Evolutionary conservation across 805 yeast genomes (phyloP), one percentile per base, ranked within the genome.

Genomic region (Crinitomyces ghanaensis): DNA sequence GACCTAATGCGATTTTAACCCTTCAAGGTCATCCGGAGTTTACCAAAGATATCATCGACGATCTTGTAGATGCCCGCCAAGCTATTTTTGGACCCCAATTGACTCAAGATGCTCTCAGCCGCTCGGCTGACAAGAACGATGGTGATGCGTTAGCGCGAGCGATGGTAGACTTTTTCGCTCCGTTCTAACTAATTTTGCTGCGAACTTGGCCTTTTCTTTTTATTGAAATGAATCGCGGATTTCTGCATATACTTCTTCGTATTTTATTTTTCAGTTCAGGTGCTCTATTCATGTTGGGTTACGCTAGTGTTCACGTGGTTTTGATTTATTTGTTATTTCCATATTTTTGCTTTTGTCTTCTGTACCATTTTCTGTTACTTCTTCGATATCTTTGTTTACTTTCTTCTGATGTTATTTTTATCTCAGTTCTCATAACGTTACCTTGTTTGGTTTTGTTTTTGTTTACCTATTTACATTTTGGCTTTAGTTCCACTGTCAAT

Each of bases 1-100:
- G 69, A 26, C 62, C 65, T 1, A 49, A 62, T 15, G 62, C 65
- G 28, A 34, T 79, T 5, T 54, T 85, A 15, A 71, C 91, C 0
- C 69, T 84, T 44, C 96, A 85, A 54, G 95, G 95, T 1, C 96
- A 85, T 48, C 95, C 95, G 0, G 95, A 85, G 51, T 85, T 81
- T 48, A 49, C 58, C 17, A 57, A 59, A 0, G 62, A 54, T 5
- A 42, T 43, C 5, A 40, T 43, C 19, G 22, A 27, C 26, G 34
- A 34, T 21, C 21, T 48, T 14, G 39, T 48, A 18, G 28, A 37
- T 11, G 24, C 23, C 3, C 36, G 52, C 6, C 14, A 18, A 8
- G 46, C 45, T 8, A 19, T 40, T n/a, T 34, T 45, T 26, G 19
- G 19, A 13, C 33, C 24, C n/a, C 35, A 19, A 13, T 12, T 23